Base-by-base conservation (phyloP, 2,329 filamentous ascomycete species). In the Pseudogymnoascus destructans region DNA sequence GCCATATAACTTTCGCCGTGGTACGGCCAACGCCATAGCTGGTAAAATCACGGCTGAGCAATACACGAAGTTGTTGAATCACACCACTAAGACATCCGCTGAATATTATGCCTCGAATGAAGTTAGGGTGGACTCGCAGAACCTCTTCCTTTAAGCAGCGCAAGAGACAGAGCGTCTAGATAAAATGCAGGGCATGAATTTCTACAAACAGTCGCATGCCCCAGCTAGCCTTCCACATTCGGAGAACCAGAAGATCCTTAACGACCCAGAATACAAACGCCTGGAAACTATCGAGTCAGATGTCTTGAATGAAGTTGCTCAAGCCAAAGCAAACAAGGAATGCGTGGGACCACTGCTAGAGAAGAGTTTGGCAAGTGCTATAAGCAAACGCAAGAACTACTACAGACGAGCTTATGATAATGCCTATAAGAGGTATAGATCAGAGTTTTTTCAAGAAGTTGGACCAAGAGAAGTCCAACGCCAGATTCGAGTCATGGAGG, bases 321-420 rank as follows among this genome's bases (percentile, higher is more conserved):
- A 52, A 52, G 46, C 1, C n/a, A 52, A 3, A 6, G 46, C 21
- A 52, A 52, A 52, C 21, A 52, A 52, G 21, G 21, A 25, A 4
- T 15, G 11, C 11, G 10, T 27, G 10, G 21, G 21, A 27, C 5
- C 11, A 52, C 1, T 25, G 21, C 46, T 52, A 6, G 1, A 25
- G 21, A 27, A 52, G 21, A 9, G 46, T 25, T 27, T 52, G n/a
- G 46, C 21, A 52, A 2, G 46, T 27, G 46, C 21, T 52, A 52
- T 52, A 52, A 52, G 46, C 21, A 52, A 52, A 52, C 11, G 46
- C 11, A 52, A 52, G 46, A 52, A 52, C 46, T 52, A 52, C 46
- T 52, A 52, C 3, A 52, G 21, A 6, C 21, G 11, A 4, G 46
- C 21, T 27, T 52, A 27, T 6, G 21, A 27, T 3, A 52, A 25